Evolutionary conservation across 1,284 basidiomycete genomes (phyloP), one percentile per base, ranked within the genome.

Genomic region (Puccinia horiana): DNA sequence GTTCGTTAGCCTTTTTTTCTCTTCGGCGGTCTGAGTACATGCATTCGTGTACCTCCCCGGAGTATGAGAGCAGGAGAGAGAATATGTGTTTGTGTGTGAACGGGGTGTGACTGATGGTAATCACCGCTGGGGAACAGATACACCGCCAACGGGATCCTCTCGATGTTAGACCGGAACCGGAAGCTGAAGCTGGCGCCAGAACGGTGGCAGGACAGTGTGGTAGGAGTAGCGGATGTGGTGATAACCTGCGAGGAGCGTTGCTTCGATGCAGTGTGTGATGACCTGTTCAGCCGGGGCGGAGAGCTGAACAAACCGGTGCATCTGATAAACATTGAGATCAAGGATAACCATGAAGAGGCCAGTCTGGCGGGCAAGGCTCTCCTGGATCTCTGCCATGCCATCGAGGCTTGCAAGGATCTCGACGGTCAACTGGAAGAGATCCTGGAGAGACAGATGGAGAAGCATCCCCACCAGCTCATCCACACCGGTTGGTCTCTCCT

Each of bases 241-340:
- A 97, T 99, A 85, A 99, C 97, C 2, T 99, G 97, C 87, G 97
- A 99, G 88, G 97, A 99, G 88, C 91, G 96, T 82, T 99, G 97
- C 88, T 99, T 95, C 87, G 97, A 99, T 86, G 93, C 95, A 2
- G 97, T 99, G 26, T 98, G 96, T 86, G 97, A 99, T 87, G 96
- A 99, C 88, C 89, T 99, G 26, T 89, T 99, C 83, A 89, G 90
- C 58, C 90, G 94, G 83, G 95, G 95, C 37, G 94, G 96, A 1
- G 96, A 99, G 83, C 92, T 92, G 86, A 98, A 96, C 88, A 92
- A 93, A 80, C 92, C 95, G 0, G 95, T 99, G 32, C 97, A 99
- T 87, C 88, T 99, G 79, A 95, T 99, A 87, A 99, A 99, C 87
- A 91, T 99, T 83, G 97, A 99, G 87, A 99, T 99, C 88, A 98